Base-by-base conservation (phyloP, 352 stramenopile species). In the Aphanomyces astaci region DNA sequence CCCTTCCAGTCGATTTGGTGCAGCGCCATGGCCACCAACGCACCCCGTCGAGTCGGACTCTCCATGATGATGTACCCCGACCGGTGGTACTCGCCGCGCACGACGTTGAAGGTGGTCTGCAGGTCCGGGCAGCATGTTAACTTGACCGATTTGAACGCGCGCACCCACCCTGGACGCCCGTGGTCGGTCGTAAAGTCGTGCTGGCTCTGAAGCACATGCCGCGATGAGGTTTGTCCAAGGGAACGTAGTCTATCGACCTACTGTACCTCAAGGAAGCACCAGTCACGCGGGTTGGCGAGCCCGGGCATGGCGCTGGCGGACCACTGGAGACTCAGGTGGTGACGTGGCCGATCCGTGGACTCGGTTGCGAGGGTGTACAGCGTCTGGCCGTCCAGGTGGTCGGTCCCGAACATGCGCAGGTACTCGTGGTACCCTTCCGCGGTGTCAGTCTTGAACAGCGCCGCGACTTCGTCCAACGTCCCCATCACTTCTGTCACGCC, bases 121-220 rank as follows among this genome's bases (percentile, higher is more conserved):
- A 89, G 51, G 53, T 89, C 80, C 1, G 81, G 81, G 40, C 80
- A 88, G 52, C 77, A 84, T 40, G 77, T 71, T 40, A 91, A 63
- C 52, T 86, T 87, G 67, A 91, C 79, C 27, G 78, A 87, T 66
- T 89, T 80, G 65, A 81, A 87, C 5, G 80, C 87, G 0, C 81
- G 83, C 31, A 89, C 83, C 81, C 81, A 91, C 17, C 83, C 83
- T 5, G 78, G 73, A 27, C 79, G 77, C 15, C 80, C 80, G 39
- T 76, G 86, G 5, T 2, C n/a, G 60, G 88, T 43, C 15, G 36
- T 80, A 56, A 89, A 89, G 7, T 78, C 77, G 72, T 86, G 82
- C 57, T 91, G 83, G 68, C 81, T 89, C 72, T 92, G 80, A 43
- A n/a, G n/a, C n/a, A n/a, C n/a, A n/a, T n/a, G n/a, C n/a, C n/a